These are phyloP conservation scores for Amaranthus cruentus DNA, from an alignment of 148 eudicot species.

Conservation along the genomic window DNA sequence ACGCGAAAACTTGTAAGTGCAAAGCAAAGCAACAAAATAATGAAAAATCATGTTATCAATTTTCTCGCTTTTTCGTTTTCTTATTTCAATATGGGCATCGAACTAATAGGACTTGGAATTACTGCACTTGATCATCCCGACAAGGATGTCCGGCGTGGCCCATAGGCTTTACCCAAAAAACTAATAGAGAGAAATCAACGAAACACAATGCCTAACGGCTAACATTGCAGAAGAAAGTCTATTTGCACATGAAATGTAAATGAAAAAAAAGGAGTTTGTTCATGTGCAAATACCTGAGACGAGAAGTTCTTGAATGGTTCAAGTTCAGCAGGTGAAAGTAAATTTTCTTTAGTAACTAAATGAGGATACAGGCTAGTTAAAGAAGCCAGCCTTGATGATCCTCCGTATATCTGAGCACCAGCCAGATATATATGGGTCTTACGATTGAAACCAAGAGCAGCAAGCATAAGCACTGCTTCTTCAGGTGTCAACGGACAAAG, in stretches of 20 bases:
- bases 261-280: background rate
- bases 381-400: constrained; percentile 72
- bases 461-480: constrained; percentile 95
- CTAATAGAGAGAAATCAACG: background rate
- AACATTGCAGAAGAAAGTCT: background rate
- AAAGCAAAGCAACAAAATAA: too few relatives aligned
- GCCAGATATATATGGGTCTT: constrained; percentile 73
- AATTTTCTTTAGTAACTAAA: constrained; percentile 81
- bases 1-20: too few relatives aligned
- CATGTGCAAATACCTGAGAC: constrained; percentile 60
- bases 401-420: constrained; percentile 97
- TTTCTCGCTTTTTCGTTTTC: background rate
- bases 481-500: constrained; percentile 93
- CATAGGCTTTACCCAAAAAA: too few relatives aligned
- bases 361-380: constrained; percentile 80
- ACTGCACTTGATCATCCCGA: too few relatives aligned
- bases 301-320: constrained; percentile 84
- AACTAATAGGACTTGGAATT: too few relatives aligned
- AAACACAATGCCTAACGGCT: background rate
- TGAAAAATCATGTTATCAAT: too few relatives aligned
- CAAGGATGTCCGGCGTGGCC: background rate
- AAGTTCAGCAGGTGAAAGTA: constrained; percentile 78
- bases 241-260: background rate
- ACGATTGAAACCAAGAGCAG: constrained; percentile 90
- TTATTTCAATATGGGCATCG: background rate